Evolutionary conservation across 306 rosid genomes (phyloP).

Genomic region (Citrullus colocynthis): DNA sequence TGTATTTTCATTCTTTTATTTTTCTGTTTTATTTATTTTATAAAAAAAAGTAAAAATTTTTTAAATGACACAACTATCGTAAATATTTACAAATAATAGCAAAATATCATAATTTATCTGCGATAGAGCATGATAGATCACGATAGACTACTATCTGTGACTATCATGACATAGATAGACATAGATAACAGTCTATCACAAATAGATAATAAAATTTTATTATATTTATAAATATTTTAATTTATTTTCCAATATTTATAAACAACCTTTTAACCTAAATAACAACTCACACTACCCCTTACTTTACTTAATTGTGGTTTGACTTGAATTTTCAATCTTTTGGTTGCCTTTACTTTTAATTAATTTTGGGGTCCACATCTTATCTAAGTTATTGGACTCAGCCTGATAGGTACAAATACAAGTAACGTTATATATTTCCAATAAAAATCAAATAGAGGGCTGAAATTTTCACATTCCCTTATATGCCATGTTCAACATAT

Average conservation of each 20-base stretch:
- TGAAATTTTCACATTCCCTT: neutral
- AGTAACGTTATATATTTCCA: neutral
- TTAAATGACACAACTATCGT: too few relatives aligned
- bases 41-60: too few relatives aligned
- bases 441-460: neutral
- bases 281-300: neutral
- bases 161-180: too few relatives aligned
- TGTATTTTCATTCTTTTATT: neutral
- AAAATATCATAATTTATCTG: too few relatives aligned
- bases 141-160: too few relatives aligned
- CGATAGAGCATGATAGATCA: too few relatives aligned
- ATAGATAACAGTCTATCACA: too few relatives aligned
- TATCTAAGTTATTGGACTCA: neutral
- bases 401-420: neutral
- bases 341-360: neutral
- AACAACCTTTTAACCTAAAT: neutral
- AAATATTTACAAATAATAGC: too few relatives aligned
- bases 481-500: neutral
- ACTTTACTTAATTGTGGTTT: neutral
- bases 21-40: too few relatives aligned
- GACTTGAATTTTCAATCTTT: neutral
- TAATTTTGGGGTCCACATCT: neutral
- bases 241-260: too few relatives aligned
- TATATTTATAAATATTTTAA: too few relatives aligned
- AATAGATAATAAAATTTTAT: too few relatives aligned